Percentiles rank a stretch among this genome's conserved stretches.
These are phyloP conservation scores for Parvularia atlantis DNA, from an alignment of 78 protist genomes.

Conservation along the genomic window DNA sequence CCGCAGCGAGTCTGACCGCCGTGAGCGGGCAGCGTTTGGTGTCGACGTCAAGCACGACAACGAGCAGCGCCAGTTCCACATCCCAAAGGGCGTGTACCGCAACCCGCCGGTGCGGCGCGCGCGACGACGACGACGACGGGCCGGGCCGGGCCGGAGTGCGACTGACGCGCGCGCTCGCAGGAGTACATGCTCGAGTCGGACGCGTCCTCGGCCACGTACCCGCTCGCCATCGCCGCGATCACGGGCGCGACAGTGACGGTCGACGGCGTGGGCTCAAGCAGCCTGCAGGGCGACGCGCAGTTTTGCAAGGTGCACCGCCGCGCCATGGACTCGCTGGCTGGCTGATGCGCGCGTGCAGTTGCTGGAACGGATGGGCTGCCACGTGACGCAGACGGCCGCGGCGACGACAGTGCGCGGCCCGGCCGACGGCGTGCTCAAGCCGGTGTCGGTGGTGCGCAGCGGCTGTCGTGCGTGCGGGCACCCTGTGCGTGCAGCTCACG, in stretches of 20 bases:
- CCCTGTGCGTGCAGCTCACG: no score
- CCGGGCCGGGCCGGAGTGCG: background rate
- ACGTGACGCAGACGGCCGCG: conserved; percentile 24
- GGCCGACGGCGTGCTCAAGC: background rate
- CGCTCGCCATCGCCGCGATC: conserved; percentile 69
- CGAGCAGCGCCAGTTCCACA: background rate
- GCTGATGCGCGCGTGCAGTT: conserved; percentile 8
- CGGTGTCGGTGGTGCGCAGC: conserved; percentile 18
- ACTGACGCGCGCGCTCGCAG: background rate
- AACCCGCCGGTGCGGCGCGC: conserved; percentile 9
- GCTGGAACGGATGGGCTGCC: conserved; percentile 62
- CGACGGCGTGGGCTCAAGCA: conserved; percentile 16
- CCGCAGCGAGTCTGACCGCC: no score
- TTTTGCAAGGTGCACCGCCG: conserved; percentile 12
- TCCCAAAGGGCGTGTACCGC: conserved; percentile 9
- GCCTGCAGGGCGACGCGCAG: conserved; percentile 61
- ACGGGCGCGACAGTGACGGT: conserved; percentile 25
- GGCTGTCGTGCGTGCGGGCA: no score
- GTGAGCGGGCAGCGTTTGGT: no score
- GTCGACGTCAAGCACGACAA: background rate
- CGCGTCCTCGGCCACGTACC: conserved; percentile 63
- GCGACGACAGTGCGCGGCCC: conserved; percentile 48
- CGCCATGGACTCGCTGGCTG: background rate
- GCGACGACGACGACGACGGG: no score
- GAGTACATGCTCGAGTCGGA: conserved; percentile 32